phyloP scores from a whole-genome alignment of 106 monocot species.

The Alisma plantagoaquatica region DNA sequence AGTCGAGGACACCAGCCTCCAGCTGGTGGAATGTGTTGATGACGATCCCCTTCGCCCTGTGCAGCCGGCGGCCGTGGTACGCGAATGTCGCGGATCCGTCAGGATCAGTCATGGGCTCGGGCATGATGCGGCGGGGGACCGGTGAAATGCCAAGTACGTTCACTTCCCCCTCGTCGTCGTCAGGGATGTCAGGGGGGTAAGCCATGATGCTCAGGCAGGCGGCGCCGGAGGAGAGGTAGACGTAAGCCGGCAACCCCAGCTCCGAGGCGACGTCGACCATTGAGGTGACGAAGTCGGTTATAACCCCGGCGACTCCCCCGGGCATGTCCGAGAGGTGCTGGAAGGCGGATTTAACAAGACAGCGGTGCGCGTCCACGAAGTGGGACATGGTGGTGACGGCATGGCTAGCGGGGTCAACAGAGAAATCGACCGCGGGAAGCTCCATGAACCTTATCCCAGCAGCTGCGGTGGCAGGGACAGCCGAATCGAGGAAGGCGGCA shows the following conservation, averaged over 20 bases:
- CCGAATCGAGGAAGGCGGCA: neutral
- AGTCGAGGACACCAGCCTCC: neutral
- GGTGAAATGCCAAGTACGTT: neutral
- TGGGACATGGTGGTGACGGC: neutral
- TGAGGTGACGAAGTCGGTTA: conserved; percentile 3
- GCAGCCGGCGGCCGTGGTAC: neutral
- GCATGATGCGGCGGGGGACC: neutral
- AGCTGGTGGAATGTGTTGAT: neutral
- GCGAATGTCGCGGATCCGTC: neutral
- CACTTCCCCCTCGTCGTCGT: neutral
- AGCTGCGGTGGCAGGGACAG: neutral
- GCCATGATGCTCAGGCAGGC: conserved; percentile 1
- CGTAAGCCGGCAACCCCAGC: conserved; percentile 4
- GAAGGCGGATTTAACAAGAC: neutral
- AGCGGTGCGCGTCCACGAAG: neutral
- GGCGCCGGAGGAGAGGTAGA: conserved; percentile 5
- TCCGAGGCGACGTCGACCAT: conserved; percentile 7
- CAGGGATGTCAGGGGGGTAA: neutral
- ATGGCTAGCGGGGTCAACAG: neutral
- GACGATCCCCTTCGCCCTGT: neutral
- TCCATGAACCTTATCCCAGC: neutral
- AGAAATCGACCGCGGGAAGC: neutral
- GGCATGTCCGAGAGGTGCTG: neutral
- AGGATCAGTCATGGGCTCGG: neutral
- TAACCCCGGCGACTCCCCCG: neutral